Evolutionary conservation across 1,139 yeast species (phyloP), one percentile per base, ranked within the genome.

Genomic region (Diutina pseudorugosa): DNA sequence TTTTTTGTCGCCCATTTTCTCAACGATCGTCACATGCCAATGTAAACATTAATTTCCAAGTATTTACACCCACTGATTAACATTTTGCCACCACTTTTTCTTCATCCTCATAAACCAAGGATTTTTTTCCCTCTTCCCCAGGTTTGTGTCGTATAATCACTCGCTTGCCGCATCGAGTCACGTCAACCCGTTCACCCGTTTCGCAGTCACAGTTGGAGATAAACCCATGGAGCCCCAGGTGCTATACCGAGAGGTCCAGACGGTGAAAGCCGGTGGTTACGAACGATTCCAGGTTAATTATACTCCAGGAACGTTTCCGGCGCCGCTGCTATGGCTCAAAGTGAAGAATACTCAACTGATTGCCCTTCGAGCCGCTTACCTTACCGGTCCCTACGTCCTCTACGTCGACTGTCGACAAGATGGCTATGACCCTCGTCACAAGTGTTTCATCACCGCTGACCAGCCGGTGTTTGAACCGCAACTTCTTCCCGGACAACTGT

Each of bases 301-400:
- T 16, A 45, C 41, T 18, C 49, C 49, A 4, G 40, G 27, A 7
- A n/a, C n/a, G 23, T 45, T 45, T 27, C 49, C 49, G 11, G 27
- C 49, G 4, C 41, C 49, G 8, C 49, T 45, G 49, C 59, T 74
- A 16, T 85, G 83, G 80, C 70, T 91, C 16, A 82, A 80, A 57
- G 77, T 93, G 43, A 81, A 80, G 59, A 93, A 93, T 65, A 73
- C 72, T 5, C 96, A 89, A 60, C 80, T 82, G 54, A 65, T 87
- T 11, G 82, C 96, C 0, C 68, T 87, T 59, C 68, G 97, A 50
- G 96, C 98, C 0, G 96, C 96, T 0, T 88, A 85, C 62, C 69
- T 93, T 25, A 83, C 90, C 47, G 98, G 98, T 0, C 98, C 98
- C 0, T 91, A 81, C 62, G 77, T 86, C n/a, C 65, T 93, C 2